Conservation (phyloP, 192 early-diverging fungal genomes). For the Cladochytrium replicatum region DNA sequence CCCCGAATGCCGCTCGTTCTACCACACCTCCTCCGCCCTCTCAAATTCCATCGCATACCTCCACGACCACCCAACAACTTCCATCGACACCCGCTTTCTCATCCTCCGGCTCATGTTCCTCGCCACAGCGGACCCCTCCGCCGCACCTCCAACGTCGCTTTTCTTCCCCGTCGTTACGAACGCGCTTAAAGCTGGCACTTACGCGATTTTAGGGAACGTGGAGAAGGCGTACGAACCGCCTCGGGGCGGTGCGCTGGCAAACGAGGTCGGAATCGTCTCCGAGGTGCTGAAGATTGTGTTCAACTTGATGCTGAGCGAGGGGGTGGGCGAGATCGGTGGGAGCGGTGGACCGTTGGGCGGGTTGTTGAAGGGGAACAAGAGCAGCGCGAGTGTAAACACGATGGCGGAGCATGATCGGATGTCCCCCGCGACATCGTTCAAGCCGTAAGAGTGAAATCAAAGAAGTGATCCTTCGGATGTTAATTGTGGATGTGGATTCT, state of each 20-base stretch:
- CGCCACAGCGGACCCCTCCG: conserved; percentile 38
- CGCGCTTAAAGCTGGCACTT: neutral
- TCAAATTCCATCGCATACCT: neutral
- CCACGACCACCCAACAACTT: conserved; percentile 20
- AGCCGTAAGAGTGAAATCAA: conserved; percentile 3
- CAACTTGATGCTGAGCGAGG: conserved; percentile 25
- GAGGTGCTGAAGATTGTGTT: conserved; percentile 38
- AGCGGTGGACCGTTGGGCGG: neutral
- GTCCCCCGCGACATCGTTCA: neutral
- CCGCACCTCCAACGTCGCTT: conserved; percentile 1
- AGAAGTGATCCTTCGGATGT: neutral
- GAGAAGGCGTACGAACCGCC: conserved; percentile 6
- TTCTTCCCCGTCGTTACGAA: neutral
- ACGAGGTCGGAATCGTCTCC: conserved; percentile 9
- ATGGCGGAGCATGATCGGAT: neutral
- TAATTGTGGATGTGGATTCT: conserved; percentile 2
- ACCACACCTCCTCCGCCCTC: neutral
- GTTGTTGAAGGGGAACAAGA: neutral
- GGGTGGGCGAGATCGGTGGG: neutral
- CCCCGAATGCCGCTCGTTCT: conserved; percentile 26
- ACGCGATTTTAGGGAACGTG: neutral
- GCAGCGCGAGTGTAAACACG: neutral
- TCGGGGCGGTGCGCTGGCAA: conserved; percentile 7
- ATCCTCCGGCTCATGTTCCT: conserved; percentile 58
- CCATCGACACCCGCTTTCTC: conserved; percentile 51